Evolutionary conservation across 345 rosid species (phyloP).

Genomic region (Cardamine resedifolia): DNA sequence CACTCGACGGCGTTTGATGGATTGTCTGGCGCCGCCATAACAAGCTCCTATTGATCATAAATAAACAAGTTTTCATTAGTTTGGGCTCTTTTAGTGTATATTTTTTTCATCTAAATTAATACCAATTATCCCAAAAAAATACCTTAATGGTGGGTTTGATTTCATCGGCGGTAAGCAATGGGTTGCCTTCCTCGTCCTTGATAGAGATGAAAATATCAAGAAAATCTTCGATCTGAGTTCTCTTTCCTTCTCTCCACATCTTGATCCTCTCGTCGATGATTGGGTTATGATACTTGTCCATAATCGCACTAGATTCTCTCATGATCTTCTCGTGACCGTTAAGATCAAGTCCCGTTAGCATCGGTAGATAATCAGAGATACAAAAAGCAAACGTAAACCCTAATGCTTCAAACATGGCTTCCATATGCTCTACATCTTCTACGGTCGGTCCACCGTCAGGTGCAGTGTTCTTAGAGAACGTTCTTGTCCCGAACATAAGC

Average conservation of each 20-base stretch:
- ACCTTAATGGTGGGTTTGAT: constrained; percentile 45
- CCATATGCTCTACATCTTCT: constrained; percentile 48
- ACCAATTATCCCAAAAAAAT: neutral
- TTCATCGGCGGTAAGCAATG: constrained; percentile 41
- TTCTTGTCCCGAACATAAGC: constrained; percentile 41
- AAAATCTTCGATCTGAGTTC: constrained; percentile 40
- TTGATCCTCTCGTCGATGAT: constrained; percentile 39
- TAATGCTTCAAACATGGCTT: constrained; percentile 46
- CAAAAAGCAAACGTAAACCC: constrained; percentile 43
- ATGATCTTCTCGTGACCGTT: constrained; percentile 47
- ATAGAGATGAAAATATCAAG: constrained; percentile 42
- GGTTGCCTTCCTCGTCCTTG: constrained; percentile 39
- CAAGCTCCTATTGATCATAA: constrained; percentile 35
- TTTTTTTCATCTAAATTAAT: neutral
- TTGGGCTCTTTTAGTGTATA: neutral
- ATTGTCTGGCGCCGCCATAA: constrained; percentile 44
- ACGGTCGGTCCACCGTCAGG: constrained; percentile 42
- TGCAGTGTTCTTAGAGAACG: constrained; percentile 33
- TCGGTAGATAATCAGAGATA: constrained; percentile 52
- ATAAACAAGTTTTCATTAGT: neutral
- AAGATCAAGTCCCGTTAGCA: constrained; percentile 38
- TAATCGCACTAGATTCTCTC: constrained; percentile 33
- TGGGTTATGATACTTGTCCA: constrained; percentile 42
- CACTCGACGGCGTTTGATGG: constrained; percentile 46
- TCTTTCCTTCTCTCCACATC: constrained; percentile 41